Conservation (phyloP, 2,329 filamentous ascomycete genomes). For the Trichoderma aggressivum region DNA sequence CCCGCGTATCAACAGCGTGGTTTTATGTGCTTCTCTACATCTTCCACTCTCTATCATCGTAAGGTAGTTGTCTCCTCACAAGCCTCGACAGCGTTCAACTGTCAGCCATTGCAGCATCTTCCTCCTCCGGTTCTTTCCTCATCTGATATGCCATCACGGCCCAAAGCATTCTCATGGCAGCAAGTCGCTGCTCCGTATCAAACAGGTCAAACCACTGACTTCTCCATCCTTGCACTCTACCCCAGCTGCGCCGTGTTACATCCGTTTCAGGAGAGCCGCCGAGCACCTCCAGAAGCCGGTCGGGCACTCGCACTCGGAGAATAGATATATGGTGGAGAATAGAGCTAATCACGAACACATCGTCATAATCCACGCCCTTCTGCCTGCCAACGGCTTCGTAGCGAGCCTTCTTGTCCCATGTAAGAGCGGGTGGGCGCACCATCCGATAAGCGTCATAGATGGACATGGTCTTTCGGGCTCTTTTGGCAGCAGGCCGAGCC, state of each 20-base stretch:
- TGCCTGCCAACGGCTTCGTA: slow-evolving; percentile 56
- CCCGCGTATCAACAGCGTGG: neutral
- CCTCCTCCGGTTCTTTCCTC: slow-evolving; percentile 38
- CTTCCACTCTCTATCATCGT: neutral
- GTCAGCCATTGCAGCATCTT: slow-evolving; percentile 31
- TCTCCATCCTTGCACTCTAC: slow-evolving; percentile 52
- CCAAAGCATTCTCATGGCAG: slow-evolving; percentile 57
- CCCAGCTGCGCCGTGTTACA: slow-evolving; percentile 44
- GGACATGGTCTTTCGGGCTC: slow-evolving; percentile 51
- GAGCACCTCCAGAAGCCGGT: slow-evolving; percentile 49
- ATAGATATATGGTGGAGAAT: slow-evolving; percentile 61
- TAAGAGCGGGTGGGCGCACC: slow-evolving; percentile 53
- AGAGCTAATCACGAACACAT: slow-evolving; percentile 59
- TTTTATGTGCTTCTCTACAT: neutral
- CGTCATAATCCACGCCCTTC: slow-evolving; percentile 49
- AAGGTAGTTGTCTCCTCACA: neutral
- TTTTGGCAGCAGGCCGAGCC: slow-evolving; percentile 38
- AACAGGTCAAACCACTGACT: slow-evolving; percentile 63
- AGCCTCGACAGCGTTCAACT: neutral
- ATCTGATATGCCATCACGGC: slow-evolving; percentile 59
- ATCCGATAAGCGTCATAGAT: slow-evolving; percentile 64
- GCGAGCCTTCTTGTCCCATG: slow-evolving; percentile 59
- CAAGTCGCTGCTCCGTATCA: slow-evolving; percentile 49
- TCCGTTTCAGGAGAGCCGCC: slow-evolving; percentile 43
- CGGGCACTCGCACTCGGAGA: slow-evolving; percentile 56